Evolutionary conservation across 208 protist genomes (phyloP), one percentile per base, ranked within the genome.

Genomic region (Vickermania ingenoplastis): DNA sequence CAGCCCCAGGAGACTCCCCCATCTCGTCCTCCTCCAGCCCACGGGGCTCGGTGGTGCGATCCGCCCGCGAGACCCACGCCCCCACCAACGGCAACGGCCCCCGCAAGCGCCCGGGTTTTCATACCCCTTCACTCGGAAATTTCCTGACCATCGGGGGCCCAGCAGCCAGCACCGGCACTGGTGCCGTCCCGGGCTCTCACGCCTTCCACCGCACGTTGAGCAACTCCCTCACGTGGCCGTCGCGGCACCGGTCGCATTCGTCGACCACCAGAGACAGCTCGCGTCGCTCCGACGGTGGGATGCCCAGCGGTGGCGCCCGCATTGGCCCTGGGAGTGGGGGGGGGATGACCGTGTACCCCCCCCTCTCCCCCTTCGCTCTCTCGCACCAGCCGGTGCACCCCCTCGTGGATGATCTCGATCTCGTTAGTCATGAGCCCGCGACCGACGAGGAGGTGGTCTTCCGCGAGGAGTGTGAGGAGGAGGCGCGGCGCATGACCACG

Each of bases 401-500:
- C 17, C 17, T 45, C 7, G 36, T 45, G 7, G 36, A 45, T 45
- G 36, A 45, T 45, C 17, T 45, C 11, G 36, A 5, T 29, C 41
- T 41, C 29, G 29, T 14, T 1, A 51, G 26, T 36, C 49, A 59
- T 30, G 61, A 17, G 25, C 61, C 53, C 31, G 31, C 59, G 23
- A 53, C 56, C n/a, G 56, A 60, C 55, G 23, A 45, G 17, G 36
- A 45, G 57, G 52, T 23, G 36, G 61, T 69, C 2, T 64, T 65
- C 1, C 22, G 75, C 22, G 62, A 71, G 26, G 75, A 74, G 66
- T 79, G 72, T 25, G 71, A 72, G 54, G 67, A 61, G 21, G 76
- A 81, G 56, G 84, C 84, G 48, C 64, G 60, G 28, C 25, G 28
- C 7, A 66, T 88, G 54, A 59, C 61, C 3, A 59, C 63, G 0